Percentiles rank a stretch among this genome's conserved stretches.
Evolutionary conservation across 2,329 filamentous ascomycete genomes (phyloP).

Genomic region (Ophiognomonia clavigignenti-juglandacearum): DNA sequence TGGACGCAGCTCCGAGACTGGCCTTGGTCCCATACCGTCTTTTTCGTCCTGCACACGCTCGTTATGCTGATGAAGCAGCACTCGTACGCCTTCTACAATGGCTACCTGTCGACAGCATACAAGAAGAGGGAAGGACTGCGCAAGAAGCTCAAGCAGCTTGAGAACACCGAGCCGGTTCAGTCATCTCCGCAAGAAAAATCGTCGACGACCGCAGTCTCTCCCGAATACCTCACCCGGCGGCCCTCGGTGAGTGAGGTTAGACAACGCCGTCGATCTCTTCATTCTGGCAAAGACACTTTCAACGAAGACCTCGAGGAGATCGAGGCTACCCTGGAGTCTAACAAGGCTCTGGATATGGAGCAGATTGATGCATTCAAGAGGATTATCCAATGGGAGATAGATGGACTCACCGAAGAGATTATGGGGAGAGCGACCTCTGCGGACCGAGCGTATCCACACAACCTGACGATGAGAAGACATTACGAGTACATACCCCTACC

Average conservation of each 20-base stretch:
- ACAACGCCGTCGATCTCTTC: constrained; percentile 37
- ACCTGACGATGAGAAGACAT: constrained; percentile 60
- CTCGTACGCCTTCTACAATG: constrained; percentile 75
- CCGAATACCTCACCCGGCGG: constrained; percentile 36
- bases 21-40: constrained; percentile 80
- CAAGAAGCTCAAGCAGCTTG: constrained; percentile 51
- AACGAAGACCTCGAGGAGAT: constrained; percentile 53
- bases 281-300: constrained; percentile 22
- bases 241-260: constrained; percentile 36
- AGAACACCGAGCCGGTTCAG: constrained; percentile 42
- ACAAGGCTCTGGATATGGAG: constrained; percentile 52
- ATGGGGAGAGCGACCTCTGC: constrained; percentile 52
- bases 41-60: constrained; percentile 66
- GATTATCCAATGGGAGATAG: constrained; percentile 65
- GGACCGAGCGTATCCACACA: constrained; percentile 58
- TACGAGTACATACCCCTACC: constrained; percentile 71
- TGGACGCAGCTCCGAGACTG: constrained; percentile 68
- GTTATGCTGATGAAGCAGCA: constrained; percentile 83
- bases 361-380: constrained; percentile 60
- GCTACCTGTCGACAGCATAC: constrained; percentile 60
- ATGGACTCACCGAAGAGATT: constrained; percentile 59
- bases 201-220: constrained; percentile 36
- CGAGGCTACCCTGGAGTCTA: constrained; percentile 56
- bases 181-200: constrained; percentile 36
- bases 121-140: constrained; percentile 42